Evolutionary conservation across 768 basidiomycete genomes (phyloP).

Genomic region (Daedalea quercina): DNA sequence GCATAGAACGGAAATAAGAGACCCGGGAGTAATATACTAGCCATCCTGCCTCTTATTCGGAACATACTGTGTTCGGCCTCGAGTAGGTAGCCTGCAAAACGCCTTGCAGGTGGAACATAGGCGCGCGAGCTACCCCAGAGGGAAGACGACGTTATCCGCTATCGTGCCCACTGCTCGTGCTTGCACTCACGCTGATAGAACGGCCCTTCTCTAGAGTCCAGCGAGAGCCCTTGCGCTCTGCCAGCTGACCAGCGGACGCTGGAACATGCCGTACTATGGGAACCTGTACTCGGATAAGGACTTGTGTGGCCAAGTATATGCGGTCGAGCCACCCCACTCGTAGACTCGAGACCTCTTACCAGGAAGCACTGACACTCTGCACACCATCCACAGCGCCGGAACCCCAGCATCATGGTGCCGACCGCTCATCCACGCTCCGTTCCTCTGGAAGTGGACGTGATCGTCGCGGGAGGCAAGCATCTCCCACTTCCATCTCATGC

Average conservation of each 20-base stretch:
- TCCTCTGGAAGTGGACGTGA: slow-evolving; percentile 30
- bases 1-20: too few relatives aligned
- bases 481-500: neutral
- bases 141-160: too few relatives aligned
- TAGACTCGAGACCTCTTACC: neutral
- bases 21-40: too few relatives aligned
- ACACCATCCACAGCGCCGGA: too few relatives aligned
- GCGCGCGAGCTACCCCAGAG: too few relatives aligned
- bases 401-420: too few relatives aligned
- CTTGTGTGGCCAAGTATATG: neutral
- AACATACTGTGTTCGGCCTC: too few relatives aligned
- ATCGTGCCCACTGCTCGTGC: neutral
- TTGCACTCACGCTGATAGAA: neutral
- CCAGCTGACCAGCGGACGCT: neutral
- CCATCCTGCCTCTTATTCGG: too few relatives aligned
- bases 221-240: neutral
- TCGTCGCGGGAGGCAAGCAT: slow-evolving; percentile 49
- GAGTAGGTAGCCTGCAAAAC: too few relatives aligned
- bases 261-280: neutral
- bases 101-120: too few relatives aligned
- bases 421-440: too few relatives aligned
- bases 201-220: neutral
- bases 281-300: neutral
- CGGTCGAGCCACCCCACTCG: neutral
- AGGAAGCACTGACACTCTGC: neutral